Evolutionary conservation across 2,329 filamentous ascomycete species (phyloP).

Genomic region (Fusarium armeniacum): DNA sequence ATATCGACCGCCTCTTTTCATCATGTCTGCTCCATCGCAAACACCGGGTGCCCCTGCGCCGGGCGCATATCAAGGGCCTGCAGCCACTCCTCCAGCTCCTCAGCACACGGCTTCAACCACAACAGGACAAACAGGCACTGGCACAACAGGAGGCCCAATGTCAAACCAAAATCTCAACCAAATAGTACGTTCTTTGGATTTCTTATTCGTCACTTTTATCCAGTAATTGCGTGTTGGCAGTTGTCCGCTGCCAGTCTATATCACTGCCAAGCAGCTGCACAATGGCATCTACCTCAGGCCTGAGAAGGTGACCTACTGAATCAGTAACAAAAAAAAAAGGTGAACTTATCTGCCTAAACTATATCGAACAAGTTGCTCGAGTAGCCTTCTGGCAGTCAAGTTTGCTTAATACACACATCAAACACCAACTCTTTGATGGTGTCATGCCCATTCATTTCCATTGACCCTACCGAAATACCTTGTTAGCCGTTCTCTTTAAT

Average conservation of each 20-base stretch:
- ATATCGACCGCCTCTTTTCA: conserved; percentile 3
- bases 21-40: conserved; percentile 56
- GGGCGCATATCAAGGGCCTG: conserved; percentile 52
- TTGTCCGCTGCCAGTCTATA: not conserved
- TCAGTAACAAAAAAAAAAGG: not conserved
- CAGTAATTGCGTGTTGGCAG: not conserved
- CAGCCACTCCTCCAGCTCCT: conserved; percentile 54
- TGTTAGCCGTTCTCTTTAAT: not conserved
- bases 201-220: conserved; percentile 6
- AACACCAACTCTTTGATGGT: not conserved
- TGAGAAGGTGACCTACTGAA: not conserved
- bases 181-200: conserved; percentile 77
- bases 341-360: not conserved
- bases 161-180: conserved; percentile 94
- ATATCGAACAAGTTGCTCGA: not conserved
- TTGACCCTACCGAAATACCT: not conserved
- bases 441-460: not conserved
- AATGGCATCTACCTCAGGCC: not conserved
- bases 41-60: conserved; percentile 51
- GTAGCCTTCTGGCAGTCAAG: not conserved
- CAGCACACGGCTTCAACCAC: conserved; percentile 42
- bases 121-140: conserved; percentile 52
- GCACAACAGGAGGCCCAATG: conserved; percentile 62
- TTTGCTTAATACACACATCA: not conserved
- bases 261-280: conserved; percentile 8